Evolutionary conservation across 1,139 yeast genomes (phyloP).

Genomic region (Sugiyamaella sp.): DNA sequence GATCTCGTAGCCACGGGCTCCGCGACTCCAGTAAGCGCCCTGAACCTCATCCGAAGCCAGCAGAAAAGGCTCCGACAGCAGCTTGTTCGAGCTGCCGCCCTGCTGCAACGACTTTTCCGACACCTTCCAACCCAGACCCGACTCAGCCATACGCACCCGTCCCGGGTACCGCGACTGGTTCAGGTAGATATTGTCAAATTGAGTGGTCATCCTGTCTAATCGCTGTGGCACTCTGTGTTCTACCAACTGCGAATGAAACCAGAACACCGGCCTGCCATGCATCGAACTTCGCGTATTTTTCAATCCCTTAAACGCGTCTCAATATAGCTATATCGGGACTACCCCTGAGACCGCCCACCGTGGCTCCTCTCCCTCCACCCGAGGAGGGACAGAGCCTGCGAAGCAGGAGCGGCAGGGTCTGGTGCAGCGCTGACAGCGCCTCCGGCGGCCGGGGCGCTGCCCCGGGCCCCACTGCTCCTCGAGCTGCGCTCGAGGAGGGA

Average conservation of each 20-base stretch:
- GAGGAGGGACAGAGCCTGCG: too few relatives aligned
- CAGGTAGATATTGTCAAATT: slow-evolving; percentile 84
- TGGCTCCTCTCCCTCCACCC: too few relatives aligned
- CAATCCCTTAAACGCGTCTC: background rate
- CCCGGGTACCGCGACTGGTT: slow-evolving; percentile 86
- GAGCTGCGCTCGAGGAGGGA: too few relatives aligned
- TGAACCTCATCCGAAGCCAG: slow-evolving; percentile 83
- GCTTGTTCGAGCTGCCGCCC: slow-evolving; percentile 58
- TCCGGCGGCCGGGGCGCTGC: too few relatives aligned
- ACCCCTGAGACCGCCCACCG: too few relatives aligned
- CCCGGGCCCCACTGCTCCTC: too few relatives aligned
- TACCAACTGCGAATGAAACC: background rate
- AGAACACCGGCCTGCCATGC: too few relatives aligned
- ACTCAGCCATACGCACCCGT: slow-evolving; percentile 89
- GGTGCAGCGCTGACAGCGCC: too few relatives aligned
- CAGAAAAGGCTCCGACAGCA: slow-evolving; percentile 66
- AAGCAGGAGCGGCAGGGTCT: too few relatives aligned
- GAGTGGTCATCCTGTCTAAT: slow-evolving; percentile 39
- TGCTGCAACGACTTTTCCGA: slow-evolving; percentile 42
- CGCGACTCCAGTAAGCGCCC: slow-evolving; percentile 88
- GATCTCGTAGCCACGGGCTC: slow-evolving; percentile 87
- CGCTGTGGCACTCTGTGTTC: too few relatives aligned
- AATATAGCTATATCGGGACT: background rate
- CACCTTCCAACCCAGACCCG: slow-evolving; percentile 97
- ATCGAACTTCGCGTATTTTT: background rate